Evolutionary conservation across 805 yeast genomes (phyloP), one percentile per base, ranked within the genome.

Genomic region (Candida manassasensis): DNA sequence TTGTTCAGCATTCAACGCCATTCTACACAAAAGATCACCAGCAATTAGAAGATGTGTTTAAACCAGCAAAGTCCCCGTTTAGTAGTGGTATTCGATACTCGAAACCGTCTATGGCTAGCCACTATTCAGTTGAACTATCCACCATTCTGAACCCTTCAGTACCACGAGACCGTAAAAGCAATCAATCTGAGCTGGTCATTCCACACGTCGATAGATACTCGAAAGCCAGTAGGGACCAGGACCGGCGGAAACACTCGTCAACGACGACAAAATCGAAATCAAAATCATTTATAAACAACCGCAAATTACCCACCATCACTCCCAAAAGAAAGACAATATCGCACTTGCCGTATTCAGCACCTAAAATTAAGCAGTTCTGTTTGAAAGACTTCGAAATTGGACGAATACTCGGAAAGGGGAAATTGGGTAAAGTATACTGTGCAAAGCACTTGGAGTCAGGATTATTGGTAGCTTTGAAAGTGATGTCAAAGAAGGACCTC

Each of bases 341-440:
- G 12, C 27, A 24, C 12, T 30, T 15, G 19, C 24, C 21, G 13
- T 19, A 11, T 13, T 8, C 27, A 13, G 12, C 12, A 5, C n/a
- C 34, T 9, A 6, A 18, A 12, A 21, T 27, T 14, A 21, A 31
- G 7, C 14, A 19, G 8, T 21, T 44, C 35, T 46, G 71, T 0
- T 57, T 79, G 15, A 59, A 66, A 19, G 93, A 85, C 52, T 90
- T 90, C 59, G 96, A 88, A 47, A 72, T 90, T 28, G 97, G 97
- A 12, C 74, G 80, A 36, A 79, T 82, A 38, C 69, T 90, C 32
- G 98, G 97, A 0, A 87, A 85, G 53, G 98, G 98, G 5, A 87
- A 88, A 56, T 80, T 89, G 50, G 98, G 98, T 6, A 79, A 77
- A 49, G 97, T 93, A 1, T 89, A 87, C 58, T 84, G 96, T 53